Conservation (phyloP, 805 yeast species). For the Scheffersomyces ergatensis region DNA sequence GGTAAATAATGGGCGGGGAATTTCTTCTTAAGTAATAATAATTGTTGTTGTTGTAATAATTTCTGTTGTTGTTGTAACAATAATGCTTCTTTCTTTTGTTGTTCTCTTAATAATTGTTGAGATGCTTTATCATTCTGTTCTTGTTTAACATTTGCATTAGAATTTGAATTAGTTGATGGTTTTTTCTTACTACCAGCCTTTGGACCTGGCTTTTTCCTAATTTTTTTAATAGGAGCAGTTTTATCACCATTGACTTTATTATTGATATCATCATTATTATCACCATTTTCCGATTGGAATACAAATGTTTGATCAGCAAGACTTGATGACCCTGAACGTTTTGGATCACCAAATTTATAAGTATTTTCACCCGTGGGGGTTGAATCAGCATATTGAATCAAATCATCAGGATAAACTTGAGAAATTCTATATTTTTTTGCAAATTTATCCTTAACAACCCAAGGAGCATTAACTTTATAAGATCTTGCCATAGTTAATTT, state of each 20-base stretch:
- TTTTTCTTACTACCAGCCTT: background rate
- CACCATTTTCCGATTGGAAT: background rate
- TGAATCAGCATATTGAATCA: conserved; percentile 38
- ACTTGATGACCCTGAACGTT: background rate
- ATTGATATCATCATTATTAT: background rate
- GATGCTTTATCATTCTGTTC: background rate
- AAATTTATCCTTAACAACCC: conserved; percentile 83
- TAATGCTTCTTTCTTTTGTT: conserved; percentile 4
- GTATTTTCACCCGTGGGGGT: conserved; percentile 30
- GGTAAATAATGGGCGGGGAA: conserved; percentile 35
- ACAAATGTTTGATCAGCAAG: background rate
- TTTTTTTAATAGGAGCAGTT: background rate
- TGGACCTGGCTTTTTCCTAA: background rate
- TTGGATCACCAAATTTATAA: conserved; percentile 8
- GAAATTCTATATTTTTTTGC: conserved; percentile 69
- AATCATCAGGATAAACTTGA: conserved; percentile 54
- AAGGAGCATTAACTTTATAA: conserved; percentile 87
- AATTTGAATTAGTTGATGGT: background rate
- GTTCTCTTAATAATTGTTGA: conserved; percentile 1
- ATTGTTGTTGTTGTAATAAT: conserved; percentile 3
- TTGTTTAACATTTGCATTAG: background rate
- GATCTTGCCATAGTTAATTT: conserved; percentile 77
- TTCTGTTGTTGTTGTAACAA: conserved; percentile 2
- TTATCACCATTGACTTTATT: background rate
- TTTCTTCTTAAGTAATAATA: conserved; percentile 9